Percentiles rank a stretch among this genome's conserved stretches.
These are phyloP conservation scores for Psidium guajava DNA, from an alignment of 345 rosid genomes.

Conservation along the genomic window DNA sequence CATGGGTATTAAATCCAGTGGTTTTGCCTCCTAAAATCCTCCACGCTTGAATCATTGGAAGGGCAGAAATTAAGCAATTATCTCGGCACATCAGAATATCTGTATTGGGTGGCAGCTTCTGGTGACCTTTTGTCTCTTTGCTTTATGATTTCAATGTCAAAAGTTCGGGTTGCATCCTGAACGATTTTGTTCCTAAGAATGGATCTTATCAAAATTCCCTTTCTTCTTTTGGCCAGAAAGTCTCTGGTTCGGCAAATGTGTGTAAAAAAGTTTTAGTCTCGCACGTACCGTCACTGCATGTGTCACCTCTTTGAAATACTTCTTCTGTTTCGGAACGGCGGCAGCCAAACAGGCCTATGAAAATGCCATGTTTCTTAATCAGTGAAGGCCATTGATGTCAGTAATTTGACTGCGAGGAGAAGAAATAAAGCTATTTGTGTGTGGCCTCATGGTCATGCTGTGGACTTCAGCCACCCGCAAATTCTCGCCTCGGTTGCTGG, in stretches of 20 bases:
- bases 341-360: not conserved
- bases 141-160: not conserved
- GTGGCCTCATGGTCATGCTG: not conserved
- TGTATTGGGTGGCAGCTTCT: not conserved
- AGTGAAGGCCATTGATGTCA: not conserved
- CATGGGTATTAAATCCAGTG: not conserved
- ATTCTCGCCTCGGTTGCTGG: not conserved
- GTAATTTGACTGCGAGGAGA: not conserved
- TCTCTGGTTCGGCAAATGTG: not conserved
- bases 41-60: not conserved
- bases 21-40: not conserved
- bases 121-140: not conserved
- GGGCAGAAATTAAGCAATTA: not conserved
- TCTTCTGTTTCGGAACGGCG: not conserved
- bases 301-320: not conserved
- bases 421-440: not conserved
- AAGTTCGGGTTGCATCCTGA: not conserved
- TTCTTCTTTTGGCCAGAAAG: not conserved
- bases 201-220: not conserved
- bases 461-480: not conserved
- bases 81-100: not conserved
- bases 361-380: not conserved
- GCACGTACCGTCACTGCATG: not conserved
- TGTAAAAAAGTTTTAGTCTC: not conserved
- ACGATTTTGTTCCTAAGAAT: not conserved